Base-by-base conservation (phyloP, 1,139 yeast genomes). In the Casaregolazyma lundiana region DNA sequence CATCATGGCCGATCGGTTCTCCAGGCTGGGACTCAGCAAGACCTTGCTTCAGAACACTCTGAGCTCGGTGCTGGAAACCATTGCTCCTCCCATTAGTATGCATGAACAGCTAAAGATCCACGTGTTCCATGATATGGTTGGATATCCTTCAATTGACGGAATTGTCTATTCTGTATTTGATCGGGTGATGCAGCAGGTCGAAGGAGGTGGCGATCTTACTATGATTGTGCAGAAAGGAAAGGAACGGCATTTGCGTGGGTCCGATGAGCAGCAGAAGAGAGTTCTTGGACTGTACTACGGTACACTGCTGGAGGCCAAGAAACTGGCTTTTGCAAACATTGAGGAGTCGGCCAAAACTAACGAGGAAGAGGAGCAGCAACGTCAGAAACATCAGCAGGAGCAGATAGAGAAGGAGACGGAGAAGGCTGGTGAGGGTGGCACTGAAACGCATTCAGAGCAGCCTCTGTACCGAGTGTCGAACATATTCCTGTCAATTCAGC, bases 161-260 rank as follows among this genome's bases (percentile, higher is more conserved):
- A 71, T 81, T 52, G 80, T 87, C 15, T 77, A 78, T 54, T 71
- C 74, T 43, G 86, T 83, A 54, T 92, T 92, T 65, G 81, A 80
- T 58, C 74, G 76, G 47, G 97, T 88, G n/a, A 81, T 89, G 83
- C 76, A 77, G 53, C 97, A 90, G 65, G 97, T 90, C 13, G 96
- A 90, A 63, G 97, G 96, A 32, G 90, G 88, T 9, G 88, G 72
- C 39, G 72, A 68, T 24, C 63, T 59, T 62, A 79, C 66, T 68
- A 75, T 67, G 75, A 78, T 58, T 67, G 77, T 60, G 48, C 73
- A 70, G 50, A 68, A 68, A 55, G 74, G 73, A 38, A 62, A 66
- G 43, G 72, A 67, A 39, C 60, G 68, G 16, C 65, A 61, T 40
- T 55, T 64, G 22, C 58, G 68, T 9, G 71, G 65, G 9, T 60